Evolutionary conservation across 2,329 filamentous ascomycete species (phyloP).

Genomic region (Colletotrichum godetiae): DNA sequence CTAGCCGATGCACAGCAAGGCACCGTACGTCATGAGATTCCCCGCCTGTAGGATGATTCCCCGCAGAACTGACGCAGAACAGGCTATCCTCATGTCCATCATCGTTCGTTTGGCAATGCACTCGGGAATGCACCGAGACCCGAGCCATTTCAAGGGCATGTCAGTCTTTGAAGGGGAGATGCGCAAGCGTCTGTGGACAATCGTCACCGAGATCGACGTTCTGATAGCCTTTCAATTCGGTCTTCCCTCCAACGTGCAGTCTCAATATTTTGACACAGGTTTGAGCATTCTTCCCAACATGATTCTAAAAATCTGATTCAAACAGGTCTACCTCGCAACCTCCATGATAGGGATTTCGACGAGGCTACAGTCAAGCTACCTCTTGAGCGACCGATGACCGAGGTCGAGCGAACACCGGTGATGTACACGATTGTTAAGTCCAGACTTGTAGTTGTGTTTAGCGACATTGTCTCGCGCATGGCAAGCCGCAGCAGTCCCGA

Average conservation of each 20-base stretch:
- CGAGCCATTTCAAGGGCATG: slow-evolving; percentile 52
- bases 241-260: slow-evolving; percentile 54
- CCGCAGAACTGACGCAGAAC: background rate
- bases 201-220: slow-evolving; percentile 53
- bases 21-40: background rate
- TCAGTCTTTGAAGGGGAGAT: slow-evolving; percentile 56
- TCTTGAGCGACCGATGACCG: slow-evolving; percentile 42
- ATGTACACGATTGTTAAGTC: slow-evolving; percentile 41
- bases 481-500: slow-evolving; percentile 34
- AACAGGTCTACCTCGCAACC: slow-evolving; percentile 50
- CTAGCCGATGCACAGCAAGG: slow-evolving; percentile 11
- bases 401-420: slow-evolving; percentile 40
- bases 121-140: slow-evolving; percentile 58
- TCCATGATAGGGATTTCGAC: slow-evolving; percentile 56
- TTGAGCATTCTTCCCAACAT: background rate
- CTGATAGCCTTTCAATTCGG: slow-evolving; percentile 57
- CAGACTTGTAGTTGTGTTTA: slow-evolving; percentile 40
- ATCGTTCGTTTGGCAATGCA: slow-evolving; percentile 48
- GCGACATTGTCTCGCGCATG: slow-evolving; percentile 37
- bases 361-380: slow-evolving; percentile 48
- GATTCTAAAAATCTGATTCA: background rate
- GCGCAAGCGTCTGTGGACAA: slow-evolving; percentile 55
- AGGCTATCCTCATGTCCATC: slow-evolving; percentile 46
- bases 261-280: slow-evolving; percentile 52
- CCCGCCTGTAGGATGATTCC: background rate